Percentiles rank a stretch among this genome's conserved stretches.
These are phyloP conservation scores for Hysterium pulicare DNA, from an alignment of 2,329 filamentous ascomycete species.

Conservation along the genomic window DNA sequence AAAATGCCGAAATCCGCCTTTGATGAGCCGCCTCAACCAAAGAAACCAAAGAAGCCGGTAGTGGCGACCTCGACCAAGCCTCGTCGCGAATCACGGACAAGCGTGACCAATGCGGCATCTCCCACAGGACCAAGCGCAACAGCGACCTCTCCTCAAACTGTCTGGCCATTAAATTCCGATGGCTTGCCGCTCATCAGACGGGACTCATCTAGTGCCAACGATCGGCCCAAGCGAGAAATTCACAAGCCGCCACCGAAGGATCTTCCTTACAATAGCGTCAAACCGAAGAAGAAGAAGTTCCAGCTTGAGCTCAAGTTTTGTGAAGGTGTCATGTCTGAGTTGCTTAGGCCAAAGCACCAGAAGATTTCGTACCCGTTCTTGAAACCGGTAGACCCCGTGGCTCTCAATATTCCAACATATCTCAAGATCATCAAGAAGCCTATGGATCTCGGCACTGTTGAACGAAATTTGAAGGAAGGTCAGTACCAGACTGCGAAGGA, in stretches of 20 bases:
- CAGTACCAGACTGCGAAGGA: slow-evolving; percentile 81
- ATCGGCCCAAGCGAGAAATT: slow-evolving; percentile 87
- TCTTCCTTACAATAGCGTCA: slow-evolving; percentile 77
- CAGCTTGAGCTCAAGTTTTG: slow-evolving; percentile 88
- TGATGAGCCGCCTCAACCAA: slow-evolving; percentile 55
- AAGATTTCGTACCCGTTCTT: slow-evolving; percentile 71
- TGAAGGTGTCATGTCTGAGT: slow-evolving; percentile 72
- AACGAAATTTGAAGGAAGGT: slow-evolving; percentile 70
- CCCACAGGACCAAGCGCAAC: slow-evolving; percentile 38
- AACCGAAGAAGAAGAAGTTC: slow-evolving; percentile 87
- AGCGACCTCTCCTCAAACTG: slow-evolving; percentile 44
- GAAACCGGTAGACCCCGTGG: slow-evolving; percentile 85
- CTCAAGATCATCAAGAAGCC: slow-evolving; percentile 93
- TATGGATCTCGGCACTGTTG: slow-evolving; percentile 88
- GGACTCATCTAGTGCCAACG: slow-evolving; percentile 74
- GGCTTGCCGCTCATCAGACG: slow-evolving; percentile 80
- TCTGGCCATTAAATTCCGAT: slow-evolving; percentile 74
- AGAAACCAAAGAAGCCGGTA: slow-evolving; percentile 41
- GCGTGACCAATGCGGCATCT: slow-evolving; percentile 43
- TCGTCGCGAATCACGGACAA: slow-evolving; percentile 48
- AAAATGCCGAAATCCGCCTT: slow-evolving; percentile 56
- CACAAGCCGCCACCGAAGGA: slow-evolving; percentile 89
- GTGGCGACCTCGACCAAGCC: slow-evolving; percentile 31
- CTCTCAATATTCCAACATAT: slow-evolving; percentile 88
- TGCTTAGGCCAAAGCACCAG: slow-evolving; percentile 71